phyloP scores from a whole-genome alignment of 2,329 filamentous ascomycete species.

The Plenodomus tracheiphilus region DNA sequence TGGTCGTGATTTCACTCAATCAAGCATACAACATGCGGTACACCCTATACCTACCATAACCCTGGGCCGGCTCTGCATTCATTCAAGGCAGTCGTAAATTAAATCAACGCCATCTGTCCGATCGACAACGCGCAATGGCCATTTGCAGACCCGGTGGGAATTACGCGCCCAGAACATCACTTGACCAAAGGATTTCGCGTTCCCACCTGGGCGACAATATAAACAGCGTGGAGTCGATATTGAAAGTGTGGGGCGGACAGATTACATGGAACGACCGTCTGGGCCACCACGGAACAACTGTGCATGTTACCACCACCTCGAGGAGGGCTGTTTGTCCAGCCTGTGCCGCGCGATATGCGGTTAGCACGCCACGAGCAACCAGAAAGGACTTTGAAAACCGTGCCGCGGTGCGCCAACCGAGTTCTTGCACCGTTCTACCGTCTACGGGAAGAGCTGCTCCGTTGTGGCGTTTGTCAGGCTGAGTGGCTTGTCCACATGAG shows the following conservation, averaged over 20 bases:
- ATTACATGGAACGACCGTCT: conserved; percentile 15
- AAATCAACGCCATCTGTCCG: conserved; percentile 3
- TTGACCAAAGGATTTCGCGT: conserved; percentile 14
- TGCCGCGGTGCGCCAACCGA: conserved; percentile 8
- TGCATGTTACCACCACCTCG: conserved; percentile 1
- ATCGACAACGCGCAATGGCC: conserved; percentile 3
- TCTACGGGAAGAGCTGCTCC: conserved; percentile 1
- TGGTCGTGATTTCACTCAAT: background rate
- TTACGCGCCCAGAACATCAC: conserved; percentile 10
- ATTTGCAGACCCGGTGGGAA: conserved; percentile 5
- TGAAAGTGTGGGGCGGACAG: conserved; percentile 23
- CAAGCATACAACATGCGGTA: background rate
- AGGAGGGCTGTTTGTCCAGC: background rate
- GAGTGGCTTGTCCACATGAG: background rate
- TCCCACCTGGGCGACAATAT: conserved; percentile 15
- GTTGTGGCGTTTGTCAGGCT: background rate
- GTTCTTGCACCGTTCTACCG: conserved; percentile 1
- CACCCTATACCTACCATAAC: background rate
- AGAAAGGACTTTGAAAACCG: conserved; percentile 8
- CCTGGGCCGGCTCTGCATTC: conserved; percentile 18
- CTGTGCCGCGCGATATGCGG: conserved; percentile 7
- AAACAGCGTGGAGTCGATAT: conserved; percentile 23
- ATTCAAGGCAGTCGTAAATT: conserved; percentile 15
- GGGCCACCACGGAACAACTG: background rate
- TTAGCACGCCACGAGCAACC: too few species aligned